These are phyloP conservation scores for Yamadazyma laniorum DNA, from an alignment of 805 yeast genomes.

Conservation along the genomic window DNA sequence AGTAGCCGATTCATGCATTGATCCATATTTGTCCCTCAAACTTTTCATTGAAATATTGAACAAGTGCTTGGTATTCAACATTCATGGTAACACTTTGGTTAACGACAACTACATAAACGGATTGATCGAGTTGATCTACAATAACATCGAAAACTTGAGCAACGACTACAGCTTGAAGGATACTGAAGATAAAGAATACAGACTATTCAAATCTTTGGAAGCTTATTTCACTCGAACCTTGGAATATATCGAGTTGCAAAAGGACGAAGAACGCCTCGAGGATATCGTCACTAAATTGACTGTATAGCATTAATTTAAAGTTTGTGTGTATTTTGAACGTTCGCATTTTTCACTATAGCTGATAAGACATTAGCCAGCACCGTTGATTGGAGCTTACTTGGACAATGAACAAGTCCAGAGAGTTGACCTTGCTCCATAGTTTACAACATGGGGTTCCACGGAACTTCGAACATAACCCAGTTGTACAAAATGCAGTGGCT, in stretches of 20 bases:
- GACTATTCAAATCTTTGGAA: slow-evolving; percentile 28
- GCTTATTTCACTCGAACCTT: slow-evolving; percentile 63
- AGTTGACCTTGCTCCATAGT: slow-evolving; percentile 3
- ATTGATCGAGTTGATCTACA: slow-evolving; percentile 74
- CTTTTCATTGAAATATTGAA: slow-evolving; percentile 87
- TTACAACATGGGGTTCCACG: slow-evolving; percentile 3
- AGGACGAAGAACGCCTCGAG: slow-evolving; percentile 67
- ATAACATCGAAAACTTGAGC: slow-evolving; percentile 51
- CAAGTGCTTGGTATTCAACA: slow-evolving; percentile 79
- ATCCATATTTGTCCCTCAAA: slow-evolving; percentile 66
- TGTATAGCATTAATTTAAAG: slow-evolving; percentile 1
- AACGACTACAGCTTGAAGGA: slow-evolving; percentile 23
- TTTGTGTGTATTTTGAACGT: too few relatives aligned
- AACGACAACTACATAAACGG: slow-evolving; percentile 80
- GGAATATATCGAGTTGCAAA: slow-evolving; percentile 66
- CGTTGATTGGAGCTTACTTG: too few relatives aligned
- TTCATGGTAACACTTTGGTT: slow-evolving; percentile 71
- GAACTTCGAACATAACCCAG: too few relatives aligned
- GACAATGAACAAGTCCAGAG: slow-evolving; percentile 1
- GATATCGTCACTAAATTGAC: slow-evolving; percentile 32
- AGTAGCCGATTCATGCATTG: slow-evolving; percentile 94
- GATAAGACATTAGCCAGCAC: too few relatives aligned
- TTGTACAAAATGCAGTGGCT: too few relatives aligned
- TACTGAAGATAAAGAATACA: slow-evolving; percentile 20
- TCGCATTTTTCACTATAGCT: too few relatives aligned